Evolutionary conservation across 1,284 basidiomycete species (phyloP).

Genomic region (Ustilago sp.): DNA sequence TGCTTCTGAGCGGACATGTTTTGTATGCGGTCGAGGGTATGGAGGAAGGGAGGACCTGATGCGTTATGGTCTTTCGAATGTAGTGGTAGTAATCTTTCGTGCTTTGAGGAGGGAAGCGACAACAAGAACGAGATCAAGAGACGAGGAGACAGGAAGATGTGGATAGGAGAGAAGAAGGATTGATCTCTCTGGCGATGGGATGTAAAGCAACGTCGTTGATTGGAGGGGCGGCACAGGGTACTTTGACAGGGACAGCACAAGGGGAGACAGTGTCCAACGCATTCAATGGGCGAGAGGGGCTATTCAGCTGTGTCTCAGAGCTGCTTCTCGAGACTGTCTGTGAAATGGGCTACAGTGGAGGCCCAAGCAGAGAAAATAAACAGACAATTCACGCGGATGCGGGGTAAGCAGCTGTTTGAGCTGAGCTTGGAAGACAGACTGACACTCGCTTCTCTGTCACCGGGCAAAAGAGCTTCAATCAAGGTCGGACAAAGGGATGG

Average conservation of each 20-base stretch:
- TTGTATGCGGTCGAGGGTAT: slow-evolving; percentile 10
- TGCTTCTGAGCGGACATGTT: slow-evolving; percentile 55
- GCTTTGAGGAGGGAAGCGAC: background rate
- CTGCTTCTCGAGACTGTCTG: background rate
- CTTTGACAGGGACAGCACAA: background rate
- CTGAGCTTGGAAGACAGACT: background rate
- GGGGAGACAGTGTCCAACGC: background rate
- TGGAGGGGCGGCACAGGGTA: slow-evolving; percentile 1
- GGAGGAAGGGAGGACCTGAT: background rate
- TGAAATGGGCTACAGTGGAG: slow-evolving; percentile 1
- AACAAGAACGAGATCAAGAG: background rate
- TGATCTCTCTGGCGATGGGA: background rate
- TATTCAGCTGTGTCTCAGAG: background rate
- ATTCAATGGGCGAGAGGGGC: background rate
- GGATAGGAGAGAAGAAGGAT: slow-evolving; percentile 6
- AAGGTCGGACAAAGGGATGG: slow-evolving; percentile 2
- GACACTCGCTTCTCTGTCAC: background rate
- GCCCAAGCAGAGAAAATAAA: slow-evolving; percentile 8
- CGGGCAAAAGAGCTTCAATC: background rate
- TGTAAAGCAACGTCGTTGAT: slow-evolving; percentile 9
- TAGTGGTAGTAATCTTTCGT: too few species aligned
- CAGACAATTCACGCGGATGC: slow-evolving; percentile 26
- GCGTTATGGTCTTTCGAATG: background rate
- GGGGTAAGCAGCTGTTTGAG: slow-evolving; percentile 24
- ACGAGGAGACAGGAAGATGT: slow-evolving; percentile 5